phyloP scores from a whole-genome alignment of 2,329 filamentous ascomycete genomes.

The Metarhizium rileyi region DNA sequence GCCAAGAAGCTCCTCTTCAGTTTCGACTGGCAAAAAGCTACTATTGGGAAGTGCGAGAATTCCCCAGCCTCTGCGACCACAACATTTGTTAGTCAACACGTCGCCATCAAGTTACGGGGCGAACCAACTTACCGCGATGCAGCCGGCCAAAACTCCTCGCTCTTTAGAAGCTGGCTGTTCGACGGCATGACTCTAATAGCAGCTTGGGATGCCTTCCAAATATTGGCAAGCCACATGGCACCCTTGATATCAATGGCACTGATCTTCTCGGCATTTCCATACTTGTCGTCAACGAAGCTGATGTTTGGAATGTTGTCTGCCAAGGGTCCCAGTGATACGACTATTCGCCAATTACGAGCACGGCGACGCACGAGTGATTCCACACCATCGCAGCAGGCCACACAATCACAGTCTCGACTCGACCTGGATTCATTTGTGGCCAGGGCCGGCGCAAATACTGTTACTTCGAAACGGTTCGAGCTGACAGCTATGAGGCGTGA shows the following conservation, averaged over 20 bases:
- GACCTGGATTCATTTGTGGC: slow-evolving; percentile 2
- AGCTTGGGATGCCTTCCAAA: slow-evolving; percentile 32
- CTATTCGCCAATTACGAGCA: slow-evolving; percentile 39
- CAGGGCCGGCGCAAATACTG: slow-evolving; percentile 42
- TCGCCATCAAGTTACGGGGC: not conserved
- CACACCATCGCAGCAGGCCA: slow-evolving; percentile 3
- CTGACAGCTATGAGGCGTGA: slow-evolving; percentile 82
- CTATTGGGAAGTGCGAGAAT: slow-evolving; percentile 35
- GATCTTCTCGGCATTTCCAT: slow-evolving; percentile 39
- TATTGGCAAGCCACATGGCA: slow-evolving; percentile 38
- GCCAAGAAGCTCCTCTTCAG: slow-evolving; percentile 25
- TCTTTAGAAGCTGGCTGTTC: slow-evolving; percentile 12
- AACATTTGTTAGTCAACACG: not conserved
- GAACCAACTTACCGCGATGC: slow-evolving; percentile 16
- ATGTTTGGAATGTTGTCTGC: slow-evolving; percentile 44
- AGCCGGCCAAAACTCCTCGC: slow-evolving; percentile 20
- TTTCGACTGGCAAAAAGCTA: slow-evolving; percentile 30
- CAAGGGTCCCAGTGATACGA: slow-evolving; percentile 28
- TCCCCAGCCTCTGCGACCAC: slow-evolving; percentile 34
- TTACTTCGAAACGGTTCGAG: slow-evolving; percentile 55
- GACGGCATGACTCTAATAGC: slow-evolving; percentile 16
- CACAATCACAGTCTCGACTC: slow-evolving; percentile 5
- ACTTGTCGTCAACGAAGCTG: slow-evolving; percentile 36
- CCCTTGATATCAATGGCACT: slow-evolving; percentile 42
- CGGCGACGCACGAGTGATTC: slow-evolving; percentile 30